phyloP scores from a whole-genome alignment of 2,329 filamentous ascomycete genomes.

The Diaporthe sp. region DNA sequence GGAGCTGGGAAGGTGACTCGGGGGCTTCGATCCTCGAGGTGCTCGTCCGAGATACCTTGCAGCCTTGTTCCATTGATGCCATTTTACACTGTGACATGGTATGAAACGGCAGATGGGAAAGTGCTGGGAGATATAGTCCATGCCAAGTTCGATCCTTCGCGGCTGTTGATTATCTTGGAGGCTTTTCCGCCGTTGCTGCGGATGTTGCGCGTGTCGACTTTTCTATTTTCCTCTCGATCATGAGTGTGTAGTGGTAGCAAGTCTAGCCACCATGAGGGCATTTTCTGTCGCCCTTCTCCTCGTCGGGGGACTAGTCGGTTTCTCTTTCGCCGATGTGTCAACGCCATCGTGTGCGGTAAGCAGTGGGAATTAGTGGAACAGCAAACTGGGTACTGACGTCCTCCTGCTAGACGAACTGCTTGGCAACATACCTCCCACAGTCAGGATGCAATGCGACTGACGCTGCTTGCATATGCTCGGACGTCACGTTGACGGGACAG shows the following conservation, averaged over 20 bases:
- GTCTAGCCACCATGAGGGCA: constrained; percentile 2
- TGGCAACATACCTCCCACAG: constrained; percentile 15
- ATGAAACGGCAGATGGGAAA: constrained; percentile 9
- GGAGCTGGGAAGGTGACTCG: constrained; percentile 5
- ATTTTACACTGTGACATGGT: constrained; percentile 23
- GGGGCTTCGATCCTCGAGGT: not conserved
- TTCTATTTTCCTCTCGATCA: not conserved
- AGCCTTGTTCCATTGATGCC: constrained; percentile 1
- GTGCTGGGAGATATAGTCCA: constrained; percentile 11
- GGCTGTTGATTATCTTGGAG: not conserved
- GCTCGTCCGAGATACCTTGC: not conserved
- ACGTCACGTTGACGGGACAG: constrained; percentile 5
- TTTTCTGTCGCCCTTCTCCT: constrained; percentile 5
- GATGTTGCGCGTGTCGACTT: too few species aligned
- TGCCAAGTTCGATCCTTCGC: not conserved
- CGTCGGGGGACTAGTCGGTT: not conserved
- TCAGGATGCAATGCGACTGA: constrained; percentile 24
- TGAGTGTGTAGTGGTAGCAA: not conserved
- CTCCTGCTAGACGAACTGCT: not conserved
- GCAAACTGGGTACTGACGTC: not conserved
- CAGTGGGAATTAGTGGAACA: not conserved
- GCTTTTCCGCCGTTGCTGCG: not conserved
- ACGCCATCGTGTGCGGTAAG: constrained; percentile 19
- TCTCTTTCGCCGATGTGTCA: constrained; percentile 3
- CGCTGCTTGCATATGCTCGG: constrained; percentile 7